Percentiles rank a stretch among this genome's conserved stretches.
Evolutionary conservation across 2,329 filamentous ascomycete genomes (phyloP).

Genomic region (Aspergillus spinulosporus): DNA sequence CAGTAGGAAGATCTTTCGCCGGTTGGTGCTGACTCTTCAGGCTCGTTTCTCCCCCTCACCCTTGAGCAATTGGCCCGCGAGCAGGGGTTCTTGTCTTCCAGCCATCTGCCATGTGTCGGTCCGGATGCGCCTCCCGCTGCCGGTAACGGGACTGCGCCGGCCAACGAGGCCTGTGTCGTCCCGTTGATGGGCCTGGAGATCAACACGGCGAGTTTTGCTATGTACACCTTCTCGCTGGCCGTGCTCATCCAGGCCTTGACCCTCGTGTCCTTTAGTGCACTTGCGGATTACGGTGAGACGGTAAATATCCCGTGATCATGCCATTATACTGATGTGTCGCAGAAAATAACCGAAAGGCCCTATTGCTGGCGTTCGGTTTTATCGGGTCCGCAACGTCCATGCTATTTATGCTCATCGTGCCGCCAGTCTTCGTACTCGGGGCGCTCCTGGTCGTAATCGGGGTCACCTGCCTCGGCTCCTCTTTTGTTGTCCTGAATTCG

Average conservation of each 20-base stretch:
- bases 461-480: constrained; percentile 86
- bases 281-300: constrained; percentile 73
- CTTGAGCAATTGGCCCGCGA: constrained; percentile 89
- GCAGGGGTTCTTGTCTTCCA: constrained; percentile 72
- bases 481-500: constrained; percentile 88
- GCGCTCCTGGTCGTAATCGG: constrained; percentile 79
- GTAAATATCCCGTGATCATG: not conserved
- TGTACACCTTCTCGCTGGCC: constrained; percentile 79
- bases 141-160: constrained; percentile 18
- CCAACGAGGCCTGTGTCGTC: constrained; percentile 35
- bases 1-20: not conserved
- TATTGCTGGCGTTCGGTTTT: constrained; percentile 78
- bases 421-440: constrained; percentile 73
- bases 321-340: constrained; percentile 1
- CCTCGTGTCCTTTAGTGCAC: constrained; percentile 66
- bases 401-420: constrained; percentile 76
- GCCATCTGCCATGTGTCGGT: constrained; percentile 34
- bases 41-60: constrained; percentile 87
- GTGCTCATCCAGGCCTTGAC: constrained; percentile 82
- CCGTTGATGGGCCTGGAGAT: constrained; percentile 34
- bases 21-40: constrained; percentile 43
- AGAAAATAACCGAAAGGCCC: constrained; percentile 68
- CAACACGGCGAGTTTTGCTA: constrained; percentile 44
- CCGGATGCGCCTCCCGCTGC: constrained; percentile 22
- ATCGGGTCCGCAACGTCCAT: constrained; percentile 77